Percentiles rank a stretch among this genome's conserved stretches.
These are phyloP conservation scores for Suillus sp. DNA, from an alignment of 768 basidiomycete species.

Conservation along the genomic window DNA sequence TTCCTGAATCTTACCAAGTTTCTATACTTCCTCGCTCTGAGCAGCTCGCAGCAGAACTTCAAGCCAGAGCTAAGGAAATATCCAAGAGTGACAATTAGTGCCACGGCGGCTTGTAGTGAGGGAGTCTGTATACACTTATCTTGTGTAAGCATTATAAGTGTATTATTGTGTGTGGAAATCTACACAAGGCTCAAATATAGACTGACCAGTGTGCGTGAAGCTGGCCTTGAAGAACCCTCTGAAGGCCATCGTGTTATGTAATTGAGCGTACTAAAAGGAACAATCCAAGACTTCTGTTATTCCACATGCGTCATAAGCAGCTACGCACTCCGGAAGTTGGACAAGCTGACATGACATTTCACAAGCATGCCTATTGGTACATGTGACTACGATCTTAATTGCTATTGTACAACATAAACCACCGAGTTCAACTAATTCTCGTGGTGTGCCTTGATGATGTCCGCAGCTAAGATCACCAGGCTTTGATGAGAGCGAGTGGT, in stretches of 20 bases:
- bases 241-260: no score
- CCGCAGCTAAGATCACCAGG: background rate
- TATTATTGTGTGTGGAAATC: no score
- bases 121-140: background rate
- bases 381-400: background rate
- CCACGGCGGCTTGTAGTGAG: background rate
- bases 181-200: no score
- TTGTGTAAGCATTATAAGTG: background rate
- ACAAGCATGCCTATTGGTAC: background rate
- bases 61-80: background rate
- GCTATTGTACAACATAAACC: background rate
- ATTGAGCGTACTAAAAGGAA: background rate
- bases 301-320: no score
- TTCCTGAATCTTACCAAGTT: slow-evolving; percentile 5
- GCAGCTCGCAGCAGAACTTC: slow-evolving; percentile 1
- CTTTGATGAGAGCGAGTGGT: background rate
- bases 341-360: background rate
- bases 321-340: no score
- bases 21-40: slow-evolving; percentile 7
- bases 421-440: background rate
- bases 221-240: no score
- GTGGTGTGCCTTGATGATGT: background rate
- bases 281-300: no score
- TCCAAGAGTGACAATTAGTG: background rate
- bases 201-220: background rate